Evolutionary conservation across 305 asterid species (phyloP).

Genomic region (Lippia alba): DNA sequence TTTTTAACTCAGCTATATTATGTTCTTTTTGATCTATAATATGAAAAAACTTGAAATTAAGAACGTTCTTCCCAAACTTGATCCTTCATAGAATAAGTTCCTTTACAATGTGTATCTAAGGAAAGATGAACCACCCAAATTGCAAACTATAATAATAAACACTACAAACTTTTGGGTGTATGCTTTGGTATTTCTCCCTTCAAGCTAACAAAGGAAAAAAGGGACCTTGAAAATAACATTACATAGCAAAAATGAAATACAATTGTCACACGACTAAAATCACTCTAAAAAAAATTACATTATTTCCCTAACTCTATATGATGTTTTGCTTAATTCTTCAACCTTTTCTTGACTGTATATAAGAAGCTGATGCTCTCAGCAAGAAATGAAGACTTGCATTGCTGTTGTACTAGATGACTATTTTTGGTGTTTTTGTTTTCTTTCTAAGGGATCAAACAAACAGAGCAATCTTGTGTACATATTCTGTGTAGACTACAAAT

Average conservation of each 20-base stretch:
- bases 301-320: conserved; percentile 32
- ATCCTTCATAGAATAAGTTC: not conserved
- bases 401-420: conserved; percentile 18
- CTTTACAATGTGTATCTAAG: conserved; percentile 9
- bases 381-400: not conserved
- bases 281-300: conserved; percentile 13
- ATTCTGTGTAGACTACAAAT: conserved; percentile 33
- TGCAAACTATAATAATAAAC: not conserved
- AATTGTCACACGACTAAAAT: conserved; percentile 45
- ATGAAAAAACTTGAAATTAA: not conserved
- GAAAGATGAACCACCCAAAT: not conserved
- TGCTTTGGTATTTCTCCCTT: not conserved
- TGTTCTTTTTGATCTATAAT: too few species aligned
- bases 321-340: conserved; percentile 32
- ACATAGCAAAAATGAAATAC: conserved; percentile 26
- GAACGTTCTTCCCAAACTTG: not conserved
- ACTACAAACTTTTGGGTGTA: not conserved
- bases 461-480: conserved; percentile 37
- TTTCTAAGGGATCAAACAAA: conserved; percentile 27
- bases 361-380: conserved; percentile 23
- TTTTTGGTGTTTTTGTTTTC: not conserved
- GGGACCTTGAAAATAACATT: conserved; percentile 1
- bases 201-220: conserved; percentile 4
- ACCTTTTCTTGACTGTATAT: conserved; percentile 35
- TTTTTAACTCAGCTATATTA: too few species aligned